Base-by-base conservation (phyloP, 495 filamentous ascomycete genomes). In the Tuber calosporum region DNA sequence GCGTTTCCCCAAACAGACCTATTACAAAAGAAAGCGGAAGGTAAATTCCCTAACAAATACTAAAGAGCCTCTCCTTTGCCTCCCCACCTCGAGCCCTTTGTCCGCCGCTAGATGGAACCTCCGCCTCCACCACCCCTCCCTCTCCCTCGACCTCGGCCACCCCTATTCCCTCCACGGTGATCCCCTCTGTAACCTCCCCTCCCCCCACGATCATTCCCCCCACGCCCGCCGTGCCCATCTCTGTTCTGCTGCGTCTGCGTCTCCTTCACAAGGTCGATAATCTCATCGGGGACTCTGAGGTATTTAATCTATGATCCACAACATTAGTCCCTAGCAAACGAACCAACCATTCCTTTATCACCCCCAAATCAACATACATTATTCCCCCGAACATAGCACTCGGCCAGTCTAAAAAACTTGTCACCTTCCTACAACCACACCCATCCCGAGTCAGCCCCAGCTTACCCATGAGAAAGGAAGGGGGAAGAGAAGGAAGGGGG, bases 311-410 rank as follows among this genome's bases (percentile, higher is more conserved):
- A 79, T 30, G 20, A 38, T 38, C 30, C 40, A 38, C 67, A 69
- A 4, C 34, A 38, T 69, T 30, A 38, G 67, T n/a, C 37, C 67
- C 67, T 34, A 38, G 39, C 40, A 34, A 38, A 69, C 36, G 9
- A 38, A 30, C 67, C 37, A 69, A 38, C 40, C 30, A 13, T n/a
- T 36, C 34, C 67, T 38, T 20, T 20, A 34, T 15, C n/a, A 20
- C 4, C 66, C 66, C 37, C 6, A 53, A 17, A 73, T 69, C 48
- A 71, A 83, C 88, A 69, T 85, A 98, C 95, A 82, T 97, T 98
- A 82, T 97, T 99, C 68, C 95, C 95, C 77, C 96, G 89, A 53
- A 99, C 91, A 82, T 99, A 99, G 67, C 94, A 93, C 82, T 99
- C 95, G 37, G 93, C 90, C 79, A 98, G 84, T 78, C 91, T 87